phyloP scores from a whole-genome alignment of 768 basidiomycete species.

The Chiua virens region DNA sequence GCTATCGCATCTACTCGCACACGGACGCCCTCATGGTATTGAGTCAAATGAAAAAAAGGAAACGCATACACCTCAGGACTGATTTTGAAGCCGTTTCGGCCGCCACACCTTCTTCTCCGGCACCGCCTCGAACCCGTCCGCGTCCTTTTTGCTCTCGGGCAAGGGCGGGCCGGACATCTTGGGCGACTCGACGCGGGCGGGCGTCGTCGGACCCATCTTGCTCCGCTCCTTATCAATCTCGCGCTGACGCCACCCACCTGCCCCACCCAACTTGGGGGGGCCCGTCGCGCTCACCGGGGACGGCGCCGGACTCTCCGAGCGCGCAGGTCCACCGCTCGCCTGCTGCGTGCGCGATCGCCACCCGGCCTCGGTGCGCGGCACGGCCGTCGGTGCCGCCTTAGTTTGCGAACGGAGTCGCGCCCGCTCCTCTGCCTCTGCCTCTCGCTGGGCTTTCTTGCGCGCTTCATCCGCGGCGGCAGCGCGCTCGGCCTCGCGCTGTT shows the following conservation, averaged over 20 bases:
- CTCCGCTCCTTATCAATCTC: too few species aligned
- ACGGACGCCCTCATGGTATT: too few species aligned
- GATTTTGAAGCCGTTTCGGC: slow-evolving; percentile 16
- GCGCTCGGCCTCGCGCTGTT: slow-evolving; percentile 50
- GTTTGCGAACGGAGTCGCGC: slow-evolving; percentile 36
- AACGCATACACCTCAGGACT: neutral
- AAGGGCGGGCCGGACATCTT: slow-evolving; percentile 20
- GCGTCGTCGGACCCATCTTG: too few species aligned
- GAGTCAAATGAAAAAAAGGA: too few species aligned
- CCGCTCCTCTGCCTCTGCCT: slow-evolving; percentile 65
- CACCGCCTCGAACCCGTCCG: slow-evolving; percentile 75
- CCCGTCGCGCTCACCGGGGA: slow-evolving; percentile 26
- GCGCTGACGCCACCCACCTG: slow-evolving; percentile 61
- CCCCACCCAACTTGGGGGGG: slow-evolving; percentile 35
- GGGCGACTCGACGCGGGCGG: slow-evolving; percentile 31
- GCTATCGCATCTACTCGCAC: too few species aligned
- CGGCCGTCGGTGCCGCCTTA: slow-evolving; percentile 25
- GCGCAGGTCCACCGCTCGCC: slow-evolving; percentile 38
- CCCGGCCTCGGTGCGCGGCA: slow-evolving; percentile 21
- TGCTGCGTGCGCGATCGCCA: slow-evolving; percentile 19
- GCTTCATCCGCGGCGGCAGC: slow-evolving; percentile 54
- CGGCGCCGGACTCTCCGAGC: slow-evolving; percentile 57
- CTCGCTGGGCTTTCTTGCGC: slow-evolving; percentile 60
- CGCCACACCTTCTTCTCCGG: slow-evolving; percentile 27
- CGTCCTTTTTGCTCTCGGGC: slow-evolving; percentile 50